Base-by-base conservation (phyloP, 1,284 basidiomycete genomes). In the Fomitiporia mediterranea region DNA sequence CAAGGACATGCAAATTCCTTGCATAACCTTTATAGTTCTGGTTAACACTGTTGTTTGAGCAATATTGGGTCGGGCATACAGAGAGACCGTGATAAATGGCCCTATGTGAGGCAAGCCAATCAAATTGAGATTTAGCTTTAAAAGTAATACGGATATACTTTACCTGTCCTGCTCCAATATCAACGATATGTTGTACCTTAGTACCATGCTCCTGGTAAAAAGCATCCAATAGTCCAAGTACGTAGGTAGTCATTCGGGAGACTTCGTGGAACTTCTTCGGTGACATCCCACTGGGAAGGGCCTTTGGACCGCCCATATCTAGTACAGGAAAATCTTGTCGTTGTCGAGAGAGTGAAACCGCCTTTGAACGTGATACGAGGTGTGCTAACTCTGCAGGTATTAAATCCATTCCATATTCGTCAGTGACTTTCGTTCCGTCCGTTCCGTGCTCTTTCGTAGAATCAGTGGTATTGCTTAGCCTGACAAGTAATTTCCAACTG, bases 261-360 rank as follows among this genome's bases (percentile, higher is more conserved):
- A 82, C 77, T 64, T 82, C 80, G 51, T 82, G 80, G 5, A 68
- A 65, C 61, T 82, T 82, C 63, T 82, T 82, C 21, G 79, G 77
- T 3, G 80, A 80, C 70, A 79, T 77, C 35, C 79, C 75, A 25
- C 38, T 42, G 5, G 43, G 53, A 53, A n/a, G n/a, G n/a, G n/a
- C n/a, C n/a, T n/a, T n/a, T n/a, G n/a, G n/a, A n/a, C n/a, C n/a
- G n/a, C n/a, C n/a, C n/a, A n/a, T n/a, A n/a, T n/a, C n/a, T n/a
- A n/a, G n/a, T n/a, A n/a, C n/a, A n/a, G n/a, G n/a, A n/a, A n/a
- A n/a, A n/a, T n/a, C n/a, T n/a, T n/a, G n/a, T n/a, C n/a, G 32
- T 21, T 43, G 30, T 6, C 53, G 57, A 54, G 53, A 53, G 6
- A 59, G 39, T 3, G 57, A 51, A 6, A 51, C 30, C 17, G 23